Conservation (phyloP, 495 filamentous ascomycete species). For the Trichoderma reesei region DNA sequence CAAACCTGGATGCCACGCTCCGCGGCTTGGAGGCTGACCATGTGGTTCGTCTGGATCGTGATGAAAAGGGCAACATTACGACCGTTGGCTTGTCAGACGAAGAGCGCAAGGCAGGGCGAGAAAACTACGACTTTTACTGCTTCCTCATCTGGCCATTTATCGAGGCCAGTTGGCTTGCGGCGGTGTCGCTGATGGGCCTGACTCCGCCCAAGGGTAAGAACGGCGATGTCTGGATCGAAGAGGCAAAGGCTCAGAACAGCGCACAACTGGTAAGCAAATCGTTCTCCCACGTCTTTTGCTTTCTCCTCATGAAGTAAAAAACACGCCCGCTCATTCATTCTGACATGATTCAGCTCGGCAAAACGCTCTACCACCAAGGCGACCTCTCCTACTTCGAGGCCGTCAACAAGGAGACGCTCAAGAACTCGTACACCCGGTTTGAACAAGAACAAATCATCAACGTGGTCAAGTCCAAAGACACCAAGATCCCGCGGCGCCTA, state of each 20-base stretch:
- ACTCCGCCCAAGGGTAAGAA: slow-evolving; percentile 56
- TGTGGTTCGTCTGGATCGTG: slow-evolving; percentile 61
- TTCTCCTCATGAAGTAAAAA: neutral
- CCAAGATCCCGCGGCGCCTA: slow-evolving; percentile 46
- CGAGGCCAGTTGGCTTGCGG: slow-evolving; percentile 83
- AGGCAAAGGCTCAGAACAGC: slow-evolving; percentile 66
- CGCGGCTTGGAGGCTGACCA: slow-evolving; percentile 65
- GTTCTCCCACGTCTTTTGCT: too few relatives aligned
- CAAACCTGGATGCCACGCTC: slow-evolving; percentile 73
- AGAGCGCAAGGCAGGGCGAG: slow-evolving; percentile 68
- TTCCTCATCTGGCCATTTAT: slow-evolving; percentile 98
- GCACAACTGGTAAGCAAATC: slow-evolving; percentile 57
- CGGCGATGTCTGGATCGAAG: slow-evolving; percentile 65
- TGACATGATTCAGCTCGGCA: slow-evolving; percentile 57
- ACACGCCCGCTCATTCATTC: slow-evolving; percentile 12
- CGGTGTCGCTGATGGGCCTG: slow-evolving; percentile 75
- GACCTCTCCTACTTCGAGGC: slow-evolving; percentile 95
- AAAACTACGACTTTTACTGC: slow-evolving; percentile 97
- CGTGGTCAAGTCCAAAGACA: slow-evolving; percentile 53
- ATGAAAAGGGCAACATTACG: slow-evolving; percentile 43
- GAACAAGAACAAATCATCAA: slow-evolving; percentile 84
- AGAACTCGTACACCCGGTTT: slow-evolving; percentile 82
- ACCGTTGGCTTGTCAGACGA: slow-evolving; percentile 63
- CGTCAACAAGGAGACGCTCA: slow-evolving; percentile 94
- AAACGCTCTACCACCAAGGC: slow-evolving; percentile 95